phyloP scores from a whole-genome alignment of 2,329 filamentous ascomycete genomes.

The Lachnellula cervina region DNA sequence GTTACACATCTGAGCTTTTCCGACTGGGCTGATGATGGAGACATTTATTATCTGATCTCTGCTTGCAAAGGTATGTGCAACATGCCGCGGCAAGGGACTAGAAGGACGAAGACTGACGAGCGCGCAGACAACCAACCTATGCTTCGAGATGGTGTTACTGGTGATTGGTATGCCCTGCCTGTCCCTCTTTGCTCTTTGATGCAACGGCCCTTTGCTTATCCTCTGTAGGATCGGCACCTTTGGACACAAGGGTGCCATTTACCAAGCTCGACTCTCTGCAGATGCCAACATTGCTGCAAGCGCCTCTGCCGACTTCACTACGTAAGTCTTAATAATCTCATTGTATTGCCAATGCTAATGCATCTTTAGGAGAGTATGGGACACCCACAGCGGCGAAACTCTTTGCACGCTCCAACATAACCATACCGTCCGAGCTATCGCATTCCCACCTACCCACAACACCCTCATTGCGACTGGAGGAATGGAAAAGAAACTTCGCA shows the following conservation, averaged over 20 bases:
- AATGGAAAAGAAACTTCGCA: slow-evolving; percentile 91
- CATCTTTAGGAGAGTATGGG: slow-evolving; percentile 80
- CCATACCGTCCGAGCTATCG: slow-evolving; percentile 91
- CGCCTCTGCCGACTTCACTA: slow-evolving; percentile 92
- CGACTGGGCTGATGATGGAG: slow-evolving; percentile 50
- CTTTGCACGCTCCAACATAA: slow-evolving; percentile 83
- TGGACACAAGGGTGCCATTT: slow-evolving; percentile 96
- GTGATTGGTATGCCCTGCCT: slow-evolving; percentile 65
- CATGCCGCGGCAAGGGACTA: not conserved
- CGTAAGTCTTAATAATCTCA: slow-evolving; percentile 48
- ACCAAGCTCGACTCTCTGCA: slow-evolving; percentile 86
- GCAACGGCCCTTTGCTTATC: slow-evolving; percentile 15
- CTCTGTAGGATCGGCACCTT: slow-evolving; percentile 78
- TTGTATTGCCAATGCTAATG: slow-evolving; percentile 28
- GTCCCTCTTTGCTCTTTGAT: not conserved
- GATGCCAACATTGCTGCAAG: slow-evolving; percentile 87
- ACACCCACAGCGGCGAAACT: slow-evolving; percentile 88
- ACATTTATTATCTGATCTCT: slow-evolving; percentile 69
- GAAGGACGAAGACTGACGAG: slow-evolving; percentile 14
- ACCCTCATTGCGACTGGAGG: slow-evolving; percentile 91
- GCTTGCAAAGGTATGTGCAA: slow-evolving; percentile 57
- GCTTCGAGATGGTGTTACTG: slow-evolving; percentile 92
- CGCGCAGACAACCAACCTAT: slow-evolving; percentile 88
- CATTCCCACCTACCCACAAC: slow-evolving; percentile 76
- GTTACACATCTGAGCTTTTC: slow-evolving; percentile 72